Conservation (phyloP, 495 filamentous ascomycete genomes). For the Neurospora sp. region DNA sequence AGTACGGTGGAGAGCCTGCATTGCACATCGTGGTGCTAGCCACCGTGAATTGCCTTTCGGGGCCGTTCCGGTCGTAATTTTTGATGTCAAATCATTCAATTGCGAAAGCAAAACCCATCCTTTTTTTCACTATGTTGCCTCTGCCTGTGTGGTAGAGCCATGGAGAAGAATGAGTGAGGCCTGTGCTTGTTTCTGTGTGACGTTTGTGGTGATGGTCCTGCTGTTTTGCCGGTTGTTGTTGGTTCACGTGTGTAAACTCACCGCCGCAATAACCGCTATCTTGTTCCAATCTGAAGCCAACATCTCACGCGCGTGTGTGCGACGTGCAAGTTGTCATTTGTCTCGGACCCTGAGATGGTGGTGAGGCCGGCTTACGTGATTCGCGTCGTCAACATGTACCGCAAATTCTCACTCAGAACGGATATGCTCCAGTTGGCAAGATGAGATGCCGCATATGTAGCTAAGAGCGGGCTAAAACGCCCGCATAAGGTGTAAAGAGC, state of each 20-base stretch:
- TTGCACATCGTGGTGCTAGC: background rate
- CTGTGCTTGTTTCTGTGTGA: background rate
- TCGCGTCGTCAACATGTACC: background rate
- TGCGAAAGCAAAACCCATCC: background rate
- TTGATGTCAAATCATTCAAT: constrained; percentile 12
- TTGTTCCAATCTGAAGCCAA: background rate
- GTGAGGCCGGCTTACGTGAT: background rate
- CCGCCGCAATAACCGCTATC: background rate
- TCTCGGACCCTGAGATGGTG: background rate
- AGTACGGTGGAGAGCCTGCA: no score
- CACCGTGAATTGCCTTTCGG: constrained; percentile 28
- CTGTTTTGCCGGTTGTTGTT: background rate
- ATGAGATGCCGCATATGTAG: no score
- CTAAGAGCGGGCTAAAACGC: no score
- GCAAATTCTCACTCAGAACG: no score
- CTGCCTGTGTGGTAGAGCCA: constrained; percentile 11
- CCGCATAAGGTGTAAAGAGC: no score
- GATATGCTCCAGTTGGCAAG: no score
- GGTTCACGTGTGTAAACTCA: background rate
- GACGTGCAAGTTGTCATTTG: background rate
- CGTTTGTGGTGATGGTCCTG: background rate
- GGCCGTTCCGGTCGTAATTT: constrained; percentile 30
- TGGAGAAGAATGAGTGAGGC: constrained; percentile 19
- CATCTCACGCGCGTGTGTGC: background rate
- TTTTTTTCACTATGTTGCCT: constrained; percentile 20